These are phyloP conservation scores for Camellia lanceoleosa DNA, from an alignment of 148 eudicot species.

Conservation along the genomic window DNA sequence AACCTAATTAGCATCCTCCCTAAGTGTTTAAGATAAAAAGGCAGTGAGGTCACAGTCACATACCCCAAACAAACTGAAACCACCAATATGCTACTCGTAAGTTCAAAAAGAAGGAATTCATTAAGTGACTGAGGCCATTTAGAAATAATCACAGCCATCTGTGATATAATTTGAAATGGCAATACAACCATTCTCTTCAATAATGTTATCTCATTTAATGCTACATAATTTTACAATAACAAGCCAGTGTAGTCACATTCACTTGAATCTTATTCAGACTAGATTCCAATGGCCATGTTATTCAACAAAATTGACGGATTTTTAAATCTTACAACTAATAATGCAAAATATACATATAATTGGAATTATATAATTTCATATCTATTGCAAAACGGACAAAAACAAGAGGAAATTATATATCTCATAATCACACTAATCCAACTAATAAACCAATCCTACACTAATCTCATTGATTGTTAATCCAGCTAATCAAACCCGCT, in stretches of 20 bases:
- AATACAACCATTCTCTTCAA: background rate
- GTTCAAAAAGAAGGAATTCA: background rate
- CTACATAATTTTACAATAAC: background rate
- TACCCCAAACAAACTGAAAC: background rate
- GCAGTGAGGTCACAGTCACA: background rate
- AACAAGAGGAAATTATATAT: too few species aligned
- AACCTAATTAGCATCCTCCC: background rate
- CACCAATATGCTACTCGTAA: background rate
- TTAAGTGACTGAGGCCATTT: background rate
- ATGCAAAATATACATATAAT: too few species aligned
- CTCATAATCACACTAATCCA: too few species aligned
- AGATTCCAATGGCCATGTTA: too few species aligned
- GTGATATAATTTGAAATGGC: background rate
- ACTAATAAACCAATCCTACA: too few species aligned
- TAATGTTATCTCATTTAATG: too few species aligned
- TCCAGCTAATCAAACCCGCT: too few species aligned
- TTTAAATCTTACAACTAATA: too few species aligned
- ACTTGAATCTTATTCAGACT: background rate
- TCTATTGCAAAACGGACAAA: too few species aligned
- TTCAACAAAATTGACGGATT: too few species aligned
- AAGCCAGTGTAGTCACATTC: background rate
- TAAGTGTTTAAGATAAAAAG: background rate
- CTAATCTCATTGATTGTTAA: too few species aligned
- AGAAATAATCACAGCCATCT: background rate
- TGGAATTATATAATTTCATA: too few species aligned